Percentiles rank a stretch among this genome's conserved stretches.
These are phyloP conservation scores for Plectosphaerella cucumerina DNA, from an alignment of 2,329 filamentous ascomycete species.

Conservation along the genomic window DNA sequence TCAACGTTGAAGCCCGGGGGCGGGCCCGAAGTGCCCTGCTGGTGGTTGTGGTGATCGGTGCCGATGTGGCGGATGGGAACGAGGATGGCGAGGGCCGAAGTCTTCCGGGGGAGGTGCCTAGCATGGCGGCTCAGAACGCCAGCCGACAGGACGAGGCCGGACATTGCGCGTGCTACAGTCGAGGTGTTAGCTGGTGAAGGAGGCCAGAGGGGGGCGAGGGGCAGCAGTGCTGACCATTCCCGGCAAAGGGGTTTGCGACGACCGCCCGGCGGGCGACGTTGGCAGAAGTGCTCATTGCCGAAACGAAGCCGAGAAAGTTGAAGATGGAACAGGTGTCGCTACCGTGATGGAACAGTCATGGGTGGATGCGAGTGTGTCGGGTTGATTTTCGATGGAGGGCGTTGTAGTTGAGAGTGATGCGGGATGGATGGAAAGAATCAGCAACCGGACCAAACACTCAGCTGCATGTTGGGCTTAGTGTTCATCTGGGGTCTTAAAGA, in stretches of 20 bases:
- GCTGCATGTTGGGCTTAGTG: background rate
- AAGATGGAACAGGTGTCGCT: background rate
- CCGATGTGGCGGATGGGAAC: conserved; percentile 52
- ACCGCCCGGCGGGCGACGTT: conserved; percentile 51
- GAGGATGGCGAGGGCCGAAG: conserved; percentile 51
- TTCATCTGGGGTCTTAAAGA: background rate
- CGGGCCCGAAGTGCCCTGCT: conserved; percentile 54
- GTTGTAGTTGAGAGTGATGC: background rate
- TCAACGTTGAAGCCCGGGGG: conserved; percentile 91
- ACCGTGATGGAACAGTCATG: background rate
- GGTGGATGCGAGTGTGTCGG: background rate
- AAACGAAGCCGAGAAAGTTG: conserved; percentile 2
- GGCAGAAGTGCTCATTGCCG: conserved; percentile 51
- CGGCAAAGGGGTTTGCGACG: conserved; percentile 47
- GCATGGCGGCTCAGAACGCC: conserved; percentile 42
- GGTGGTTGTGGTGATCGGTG: conserved; percentile 56
- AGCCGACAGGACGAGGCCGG: conserved; percentile 42
- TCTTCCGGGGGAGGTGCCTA: conserved; percentile 37
- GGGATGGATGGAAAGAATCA: background rate
- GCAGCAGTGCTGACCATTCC: conserved; percentile 35
- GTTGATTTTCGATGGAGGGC: background rate
- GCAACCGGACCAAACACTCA: background rate
- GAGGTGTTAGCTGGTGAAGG: conserved; percentile 19
- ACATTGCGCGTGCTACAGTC: conserved; percentile 38
- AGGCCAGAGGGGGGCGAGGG: conserved; percentile 4